Evolutionary conservation across 805 yeast genomes (phyloP).

Genomic region (Candida sphagnicola): DNA sequence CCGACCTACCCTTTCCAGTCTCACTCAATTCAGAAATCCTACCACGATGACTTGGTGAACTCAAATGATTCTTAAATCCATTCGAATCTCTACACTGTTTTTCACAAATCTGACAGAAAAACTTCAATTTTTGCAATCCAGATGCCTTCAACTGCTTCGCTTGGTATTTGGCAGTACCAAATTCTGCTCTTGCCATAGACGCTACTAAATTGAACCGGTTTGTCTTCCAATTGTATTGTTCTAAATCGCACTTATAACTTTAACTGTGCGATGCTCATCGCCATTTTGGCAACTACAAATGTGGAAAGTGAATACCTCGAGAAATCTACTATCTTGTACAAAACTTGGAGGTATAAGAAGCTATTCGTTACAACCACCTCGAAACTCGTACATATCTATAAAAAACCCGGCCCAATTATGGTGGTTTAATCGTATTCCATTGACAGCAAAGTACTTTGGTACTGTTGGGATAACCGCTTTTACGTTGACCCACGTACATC

Average conservation of each 20-base stretch:
- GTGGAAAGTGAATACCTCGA: background rate
- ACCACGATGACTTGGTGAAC: conserved; percentile 71
- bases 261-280: no score
- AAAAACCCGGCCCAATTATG: conserved; percentile 17
- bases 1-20: conserved; percentile 41
- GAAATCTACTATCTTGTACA: background rate
- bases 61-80: conserved; percentile 89
- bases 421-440: conserved; percentile 26
- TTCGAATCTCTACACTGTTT: conserved; percentile 96
- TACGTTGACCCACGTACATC: conserved; percentile 31
- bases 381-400: conserved; percentile 26
- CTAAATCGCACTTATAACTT: no score
- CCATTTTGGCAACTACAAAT: background rate
- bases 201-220: no score
- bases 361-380: conserved; percentile 21
- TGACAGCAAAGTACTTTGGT: conserved; percentile 24
- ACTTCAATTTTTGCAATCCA: conserved; percentile 82
- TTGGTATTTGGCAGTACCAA: conserved; percentile 55
- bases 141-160: conserved; percentile 74
- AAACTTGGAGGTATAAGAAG: conserved; percentile 1
- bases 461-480: conserved; percentile 21
- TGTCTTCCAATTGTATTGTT: no score
- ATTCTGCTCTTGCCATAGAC: conserved; percentile 31
- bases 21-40: conserved; percentile 37
- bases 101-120: conserved; percentile 87